Conservation (phyloP, 176 grass and related monocot genomes). For the Otatea glauca region DNA sequence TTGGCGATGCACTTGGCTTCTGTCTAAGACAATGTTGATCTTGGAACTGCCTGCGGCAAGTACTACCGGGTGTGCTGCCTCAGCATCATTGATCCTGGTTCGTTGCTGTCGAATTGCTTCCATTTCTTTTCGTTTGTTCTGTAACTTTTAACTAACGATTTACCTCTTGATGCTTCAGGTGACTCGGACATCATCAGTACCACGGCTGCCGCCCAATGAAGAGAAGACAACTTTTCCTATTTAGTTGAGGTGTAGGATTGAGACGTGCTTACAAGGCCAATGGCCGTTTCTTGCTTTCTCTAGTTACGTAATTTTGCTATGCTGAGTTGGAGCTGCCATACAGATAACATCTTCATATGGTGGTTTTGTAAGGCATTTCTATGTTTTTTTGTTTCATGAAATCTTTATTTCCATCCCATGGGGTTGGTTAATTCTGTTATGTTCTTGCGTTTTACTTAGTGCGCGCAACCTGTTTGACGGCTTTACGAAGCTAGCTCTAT, state of each 20-base stretch:
- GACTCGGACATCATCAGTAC: conserved; percentile 95
- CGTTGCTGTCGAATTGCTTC: not conserved
- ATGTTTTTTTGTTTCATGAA: conserved; percentile 47
- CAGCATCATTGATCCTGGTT: conserved; percentile 93
- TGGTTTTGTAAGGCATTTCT: conserved; percentile 34
- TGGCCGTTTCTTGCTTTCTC: conserved; percentile 22
- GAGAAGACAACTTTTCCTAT: conserved; percentile 22
- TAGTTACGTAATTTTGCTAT: conserved; percentile 22
- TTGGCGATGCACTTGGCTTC: not conserved
- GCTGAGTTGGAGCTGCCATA: conserved; percentile 28
- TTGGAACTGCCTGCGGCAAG: conserved; percentile 93
- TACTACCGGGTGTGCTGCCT: conserved; percentile 95
- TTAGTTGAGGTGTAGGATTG: conserved; percentile 42
- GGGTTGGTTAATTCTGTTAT: not conserved
- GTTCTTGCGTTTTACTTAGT: not conserved
- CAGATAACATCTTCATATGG: conserved; percentile 25
- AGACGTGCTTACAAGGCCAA: conserved; percentile 12
- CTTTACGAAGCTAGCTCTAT: not conserved
- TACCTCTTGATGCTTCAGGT: conserved; percentile 48
- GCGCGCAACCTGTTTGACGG: not conserved
- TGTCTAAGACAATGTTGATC: conserved; percentile 88
- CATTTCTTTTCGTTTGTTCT: not conserved
- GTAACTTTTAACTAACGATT: not conserved
- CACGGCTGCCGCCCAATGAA: conserved; percentile 70
- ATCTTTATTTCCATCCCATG: conserved; percentile 2